These are phyloP conservation scores for Ogataea trehalophila DNA, from an alignment of 805 yeast genomes.

Conservation along the genomic window DNA sequence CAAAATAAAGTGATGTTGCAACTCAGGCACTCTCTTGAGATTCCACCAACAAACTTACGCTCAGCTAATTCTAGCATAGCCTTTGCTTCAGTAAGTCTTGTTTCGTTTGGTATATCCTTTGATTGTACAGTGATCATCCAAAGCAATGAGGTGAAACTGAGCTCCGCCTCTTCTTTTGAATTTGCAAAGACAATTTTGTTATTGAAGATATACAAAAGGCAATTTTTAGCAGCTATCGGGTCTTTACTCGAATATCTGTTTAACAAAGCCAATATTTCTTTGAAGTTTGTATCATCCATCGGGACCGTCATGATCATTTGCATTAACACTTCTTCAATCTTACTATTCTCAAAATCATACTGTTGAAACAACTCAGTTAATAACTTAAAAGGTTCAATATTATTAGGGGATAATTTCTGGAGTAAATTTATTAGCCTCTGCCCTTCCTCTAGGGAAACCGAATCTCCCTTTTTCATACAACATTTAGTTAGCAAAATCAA, in stretches of 20 bases:
- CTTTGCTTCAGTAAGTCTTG: slow-evolving; percentile 15
- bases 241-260: slow-evolving; percentile 17
- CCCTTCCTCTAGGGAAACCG: slow-evolving; percentile 13
- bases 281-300: slow-evolving; percentile 13
- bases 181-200: slow-evolving; percentile 23
- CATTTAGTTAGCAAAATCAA: slow-evolving; percentile 25
- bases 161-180: slow-evolving; percentile 2
- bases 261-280: slow-evolving; percentile 6
- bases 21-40: slow-evolving; percentile 29
- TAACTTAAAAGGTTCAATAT: slow-evolving; percentile 30
- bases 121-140: slow-evolving; percentile 22
- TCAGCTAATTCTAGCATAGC: slow-evolving; percentile 26
- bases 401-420: slow-evolving; percentile 23
- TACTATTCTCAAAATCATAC: slow-evolving; percentile 6
- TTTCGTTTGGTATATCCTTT: slow-evolving; percentile 7
- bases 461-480: slow-evolving; percentile 22
- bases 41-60: slow-evolving; percentile 17
- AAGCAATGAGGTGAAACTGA: slow-evolving; percentile 10
- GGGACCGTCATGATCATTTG: slow-evolving; percentile 32
- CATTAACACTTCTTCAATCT: slow-evolving; percentile 30
- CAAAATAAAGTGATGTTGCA: slow-evolving; percentile 34
- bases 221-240: slow-evolving; percentile 26
- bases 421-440: slow-evolving; percentile 19
- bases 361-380: slow-evolving; percentile 21
- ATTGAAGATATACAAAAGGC: slow-evolving; percentile 32